Evolutionary conservation across 2,329 filamentous ascomycete species (phyloP).

Genomic region (Colletotrichum eleusines): DNA sequence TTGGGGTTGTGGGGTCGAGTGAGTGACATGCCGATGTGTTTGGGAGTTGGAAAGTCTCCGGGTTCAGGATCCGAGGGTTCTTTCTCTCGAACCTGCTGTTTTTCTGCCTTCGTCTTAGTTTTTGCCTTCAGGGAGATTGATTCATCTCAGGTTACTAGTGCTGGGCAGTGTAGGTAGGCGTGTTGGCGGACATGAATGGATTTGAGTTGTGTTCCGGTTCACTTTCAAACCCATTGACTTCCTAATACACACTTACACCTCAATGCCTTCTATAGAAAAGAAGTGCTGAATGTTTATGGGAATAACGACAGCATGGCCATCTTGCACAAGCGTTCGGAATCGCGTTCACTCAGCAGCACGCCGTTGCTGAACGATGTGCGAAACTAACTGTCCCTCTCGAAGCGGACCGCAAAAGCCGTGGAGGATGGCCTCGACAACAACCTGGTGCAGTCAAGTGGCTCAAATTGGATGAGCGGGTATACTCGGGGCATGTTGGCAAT

Average conservation of each 20-base stretch:
- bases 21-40: slow-evolving; percentile 11
- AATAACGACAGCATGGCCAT: too few species aligned
- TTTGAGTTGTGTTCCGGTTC: neutral
- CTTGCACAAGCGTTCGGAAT: slow-evolving; percentile 63
- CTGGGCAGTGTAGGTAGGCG: neutral
- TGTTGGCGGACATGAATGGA: neutral
- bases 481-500: slow-evolving; percentile 53
- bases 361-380: slow-evolving; percentile 53
- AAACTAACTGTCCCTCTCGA: neutral
- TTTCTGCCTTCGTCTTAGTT: neutral
- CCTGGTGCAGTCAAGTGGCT: slow-evolving; percentile 57
- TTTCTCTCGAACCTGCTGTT: neutral
- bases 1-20: neutral
- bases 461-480: slow-evolving; percentile 61
- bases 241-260: too few species aligned
- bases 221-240: neutral
- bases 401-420: neutral
- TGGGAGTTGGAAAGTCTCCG: neutral
- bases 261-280: too few species aligned
- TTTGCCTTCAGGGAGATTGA: neutral
- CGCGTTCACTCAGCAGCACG: slow-evolving; percentile 64
- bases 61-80: neutral
- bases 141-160: neutral
- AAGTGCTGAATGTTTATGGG: neutral
- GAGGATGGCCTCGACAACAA: neutral